Percentiles rank a stretch among this genome's conserved stretches.
Conservation (phyloP, 169 alveolate species). For the Amoebophrya sp. region DNA sequence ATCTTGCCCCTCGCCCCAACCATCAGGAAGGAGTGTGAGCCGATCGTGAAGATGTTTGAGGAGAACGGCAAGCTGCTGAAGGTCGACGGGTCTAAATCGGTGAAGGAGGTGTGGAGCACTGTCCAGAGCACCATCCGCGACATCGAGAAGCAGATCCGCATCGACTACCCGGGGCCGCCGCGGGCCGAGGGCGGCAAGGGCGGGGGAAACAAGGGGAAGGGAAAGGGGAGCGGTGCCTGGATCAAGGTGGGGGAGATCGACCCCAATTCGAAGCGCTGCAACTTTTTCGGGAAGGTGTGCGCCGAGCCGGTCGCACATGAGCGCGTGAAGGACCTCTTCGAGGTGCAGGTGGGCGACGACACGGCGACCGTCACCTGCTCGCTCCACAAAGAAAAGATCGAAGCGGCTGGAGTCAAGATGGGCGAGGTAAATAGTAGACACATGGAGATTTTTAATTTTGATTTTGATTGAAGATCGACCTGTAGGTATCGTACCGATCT, state of each 20-base stretch:
- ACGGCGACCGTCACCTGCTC: background rate
- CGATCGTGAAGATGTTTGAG: background rate
- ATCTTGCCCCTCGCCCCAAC: background rate
- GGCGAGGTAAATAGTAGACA: background rate
- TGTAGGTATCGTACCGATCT: background rate
- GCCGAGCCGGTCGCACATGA: background rate
- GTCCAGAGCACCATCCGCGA: background rate
- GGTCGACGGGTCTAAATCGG: background rate
- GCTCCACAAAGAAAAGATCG: background rate
- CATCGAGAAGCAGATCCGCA: background rate
- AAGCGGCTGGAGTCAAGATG: background rate
- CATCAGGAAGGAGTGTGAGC: background rate
- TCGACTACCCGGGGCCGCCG: background rate
- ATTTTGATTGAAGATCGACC: background rate
- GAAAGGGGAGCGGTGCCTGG: background rate
- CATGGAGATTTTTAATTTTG: background rate
- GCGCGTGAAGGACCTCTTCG: background rate
- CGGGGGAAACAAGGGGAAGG: background rate
- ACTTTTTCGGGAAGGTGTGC: background rate
- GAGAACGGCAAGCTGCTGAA: background rate
- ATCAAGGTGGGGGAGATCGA: background rate
- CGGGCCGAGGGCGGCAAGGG: background rate
- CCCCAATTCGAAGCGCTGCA: background rate
- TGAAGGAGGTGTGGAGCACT: background rate
- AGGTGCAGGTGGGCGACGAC: background rate